Conservation (phyloP, 2,329 filamentous ascomycete genomes). For the Paraphaeosphaeria sporulosa region DNA sequence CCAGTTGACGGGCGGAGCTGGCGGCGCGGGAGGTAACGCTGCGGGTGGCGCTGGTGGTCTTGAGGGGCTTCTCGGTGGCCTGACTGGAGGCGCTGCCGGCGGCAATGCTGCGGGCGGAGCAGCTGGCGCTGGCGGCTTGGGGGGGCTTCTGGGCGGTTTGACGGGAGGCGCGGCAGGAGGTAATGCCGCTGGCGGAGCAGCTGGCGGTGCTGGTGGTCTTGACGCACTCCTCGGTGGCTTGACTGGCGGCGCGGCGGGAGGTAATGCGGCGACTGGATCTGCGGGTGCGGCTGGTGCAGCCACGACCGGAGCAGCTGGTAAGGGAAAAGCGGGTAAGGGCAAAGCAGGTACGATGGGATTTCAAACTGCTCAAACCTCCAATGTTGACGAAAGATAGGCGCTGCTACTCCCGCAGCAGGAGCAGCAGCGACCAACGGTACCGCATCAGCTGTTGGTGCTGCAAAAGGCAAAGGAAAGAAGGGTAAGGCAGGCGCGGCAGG, state of each 20-base stretch:
- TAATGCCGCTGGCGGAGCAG: slow-evolving; percentile 3
- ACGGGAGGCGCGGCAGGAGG: slow-evolving; percentile 4
- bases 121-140: slow-evolving; percentile 7
- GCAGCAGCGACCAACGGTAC: slow-evolving; percentile 5
- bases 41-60: slow-evolving; percentile 22
- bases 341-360: neutral
- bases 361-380: neutral
- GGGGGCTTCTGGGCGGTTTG: slow-evolving; percentile 1
- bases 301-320: slow-evolving; percentile 12
- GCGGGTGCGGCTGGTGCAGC: slow-evolving; percentile 15
- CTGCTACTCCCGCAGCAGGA: slow-evolving; percentile 8
- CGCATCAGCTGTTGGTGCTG: too few relatives aligned
- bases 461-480: neutral
- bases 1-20: slow-evolving; percentile 20
- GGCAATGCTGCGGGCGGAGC: neutral
- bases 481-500: slow-evolving; percentile 9
- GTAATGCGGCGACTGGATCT: slow-evolving; percentile 8
- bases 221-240: too few relatives aligned
- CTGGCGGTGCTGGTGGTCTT: too few relatives aligned
- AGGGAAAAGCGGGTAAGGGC: slow-evolving; percentile 1
- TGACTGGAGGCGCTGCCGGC: neutral
- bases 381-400: neutral
- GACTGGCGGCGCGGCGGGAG: too few relatives aligned
- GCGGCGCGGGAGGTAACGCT: slow-evolving; percentile 4
- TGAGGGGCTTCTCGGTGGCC: slow-evolving; percentile 10